Percentiles rank a stretch among this genome's conserved stretches.
Conservation (phyloP, 805 yeast genomes). For the Yamadazyma scolyti region DNA sequence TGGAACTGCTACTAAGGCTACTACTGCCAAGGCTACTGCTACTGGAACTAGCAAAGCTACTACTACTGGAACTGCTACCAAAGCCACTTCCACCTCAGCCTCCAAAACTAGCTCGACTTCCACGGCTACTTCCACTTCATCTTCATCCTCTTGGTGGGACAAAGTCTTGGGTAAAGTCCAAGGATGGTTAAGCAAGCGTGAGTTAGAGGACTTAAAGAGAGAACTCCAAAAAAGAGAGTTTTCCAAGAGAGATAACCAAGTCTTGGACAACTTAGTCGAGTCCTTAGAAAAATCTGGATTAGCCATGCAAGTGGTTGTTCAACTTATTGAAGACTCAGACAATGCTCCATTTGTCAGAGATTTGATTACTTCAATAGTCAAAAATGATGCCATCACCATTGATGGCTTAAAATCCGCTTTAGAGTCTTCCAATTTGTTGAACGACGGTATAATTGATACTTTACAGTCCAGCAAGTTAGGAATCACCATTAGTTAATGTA, state of each 20-base stretch:
- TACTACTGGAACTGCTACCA: slow-evolving; percentile 3
- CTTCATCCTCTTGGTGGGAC: slow-evolving; percentile 7
- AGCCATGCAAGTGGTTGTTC: slow-evolving; percentile 22
- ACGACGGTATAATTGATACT: slow-evolving; percentile 13
- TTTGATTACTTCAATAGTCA: slow-evolving; percentile 18
- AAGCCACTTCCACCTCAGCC: slow-evolving; percentile 4
- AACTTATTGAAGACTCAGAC: slow-evolving; percentile 18
- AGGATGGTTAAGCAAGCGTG: slow-evolving; percentile 14
- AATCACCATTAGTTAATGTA: slow-evolving; percentile 11
- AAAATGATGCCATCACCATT: slow-evolving; percentile 16
- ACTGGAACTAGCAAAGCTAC: slow-evolving; percentile 4
- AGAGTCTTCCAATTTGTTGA: slow-evolving; percentile 14
- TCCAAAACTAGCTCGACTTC: slow-evolving; percentile 6
- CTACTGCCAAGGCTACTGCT: slow-evolving; percentile 5
- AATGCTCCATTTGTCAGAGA: slow-evolving; percentile 21
- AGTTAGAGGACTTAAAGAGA: slow-evolving; percentile 3
- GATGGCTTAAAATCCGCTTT: slow-evolving; percentile 13
- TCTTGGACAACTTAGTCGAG: slow-evolving; percentile 21
- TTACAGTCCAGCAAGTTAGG: slow-evolving; percentile 14
- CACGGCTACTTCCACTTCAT: slow-evolving; percentile 4
- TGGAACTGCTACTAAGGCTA: slow-evolving; percentile 3
- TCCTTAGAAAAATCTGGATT: slow-evolving; percentile 26
- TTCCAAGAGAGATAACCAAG: slow-evolving; percentile 14
- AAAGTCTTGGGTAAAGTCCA: slow-evolving; percentile 5
- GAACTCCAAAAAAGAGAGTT: slow-evolving; percentile 1